Conservation (phyloP, 2,329 filamentous ascomycete species). For the Colletotrichum coccodes region DNA sequence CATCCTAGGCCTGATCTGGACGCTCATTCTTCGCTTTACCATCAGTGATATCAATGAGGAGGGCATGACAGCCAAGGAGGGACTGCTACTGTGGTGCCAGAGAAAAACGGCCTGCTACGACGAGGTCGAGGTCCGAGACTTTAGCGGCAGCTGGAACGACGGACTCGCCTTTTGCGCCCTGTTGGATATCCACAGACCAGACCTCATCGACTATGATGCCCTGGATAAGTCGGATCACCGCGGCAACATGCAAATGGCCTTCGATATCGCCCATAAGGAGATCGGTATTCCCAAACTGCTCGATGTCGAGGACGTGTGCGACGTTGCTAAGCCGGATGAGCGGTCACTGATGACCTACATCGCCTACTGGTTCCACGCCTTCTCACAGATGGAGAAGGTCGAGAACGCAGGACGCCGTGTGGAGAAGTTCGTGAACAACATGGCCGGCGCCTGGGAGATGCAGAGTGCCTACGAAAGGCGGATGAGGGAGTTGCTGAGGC, state of each 20-base stretch:
- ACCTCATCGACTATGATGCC: slow-evolving; percentile 95
- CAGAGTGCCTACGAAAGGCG: slow-evolving; percentile 94
- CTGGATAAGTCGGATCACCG: slow-evolving; percentile 94
- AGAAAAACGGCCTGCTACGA: slow-evolving; percentile 98
- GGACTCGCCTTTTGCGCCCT: slow-evolving; percentile 96
- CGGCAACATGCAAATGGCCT: slow-evolving; percentile 97
- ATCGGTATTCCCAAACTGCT: slow-evolving; percentile 96
- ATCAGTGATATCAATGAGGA: slow-evolving; percentile 99
- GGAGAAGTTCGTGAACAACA: slow-evolving; percentile 98
- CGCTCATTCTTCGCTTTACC: slow-evolving; percentile 95
- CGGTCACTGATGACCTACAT: slow-evolving; percentile 99
- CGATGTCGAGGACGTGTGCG: slow-evolving; percentile 97
- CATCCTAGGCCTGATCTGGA: slow-evolving; percentile 97
- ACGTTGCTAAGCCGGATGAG: slow-evolving; percentile 95
- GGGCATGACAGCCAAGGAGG: slow-evolving; percentile 97
- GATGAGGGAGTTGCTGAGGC: slow-evolving; percentile 83
- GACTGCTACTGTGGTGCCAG: slow-evolving; percentile 95
- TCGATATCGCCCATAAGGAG: slow-evolving; percentile 94
- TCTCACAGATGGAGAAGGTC: slow-evolving; percentile 98
- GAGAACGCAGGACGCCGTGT: slow-evolving; percentile 96
- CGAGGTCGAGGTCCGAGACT: slow-evolving; percentile 94
- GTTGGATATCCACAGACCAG: slow-evolving; percentile 94
- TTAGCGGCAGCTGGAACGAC: slow-evolving; percentile 96
- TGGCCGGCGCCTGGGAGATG: slow-evolving; percentile 99
- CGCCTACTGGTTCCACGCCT: slow-evolving; percentile 99